Base-by-base conservation (phyloP, 2,329 filamentous ascomycete genomes). In the Ceratocystis cacaofunesta region DNA sequence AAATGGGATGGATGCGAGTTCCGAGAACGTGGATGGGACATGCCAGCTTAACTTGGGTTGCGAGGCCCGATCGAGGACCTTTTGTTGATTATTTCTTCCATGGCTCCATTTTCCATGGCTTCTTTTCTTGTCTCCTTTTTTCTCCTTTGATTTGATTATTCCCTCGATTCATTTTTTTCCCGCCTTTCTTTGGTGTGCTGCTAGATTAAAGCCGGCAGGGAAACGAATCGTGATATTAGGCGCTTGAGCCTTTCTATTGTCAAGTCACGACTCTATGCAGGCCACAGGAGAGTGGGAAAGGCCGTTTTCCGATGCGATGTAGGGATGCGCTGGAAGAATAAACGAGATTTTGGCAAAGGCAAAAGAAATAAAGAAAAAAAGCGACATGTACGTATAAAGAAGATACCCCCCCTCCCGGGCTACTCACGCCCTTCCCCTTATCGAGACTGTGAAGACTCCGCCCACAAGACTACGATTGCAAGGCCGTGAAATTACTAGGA, bases 91-190 rank as follows among this genome's bases (percentile, higher is more conserved):
- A 58, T n/a, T 58, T 58, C 55, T 58, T 58, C 55, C 55, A 36
- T 57, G 52, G 25, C 52, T 30, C 52, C 28, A 30, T 58, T 58
- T 57, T 57, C 52, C 25, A 43, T 7, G 60, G 12, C 43, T 62
- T 62, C 60, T 46, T 62, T 62, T 46, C 43, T 62, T 62, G 25
- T 46, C 60, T 61, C 60, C 7, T 61, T 62, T 62, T 61, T 25
- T 25, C 17, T 44, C 60, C 25, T 17, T 44, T 17, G 10, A 61
- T n/a, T 62, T 19, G 15, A 6, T 25, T 46, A 22, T 44, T 62
- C 30, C n/a, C 60, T 32, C 12, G 7, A 5, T 46, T 62, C 25
- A 25, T n/a, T 19, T n/a, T 17, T 32, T 22, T 43, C 6, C 19
- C 7, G 6, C 12, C 15, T 55, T 22, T 55, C 22, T 19, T 30